Base-by-base conservation (phyloP, 2,329 filamentous ascomycete species). In the Aureobasidium sp. region DNA sequence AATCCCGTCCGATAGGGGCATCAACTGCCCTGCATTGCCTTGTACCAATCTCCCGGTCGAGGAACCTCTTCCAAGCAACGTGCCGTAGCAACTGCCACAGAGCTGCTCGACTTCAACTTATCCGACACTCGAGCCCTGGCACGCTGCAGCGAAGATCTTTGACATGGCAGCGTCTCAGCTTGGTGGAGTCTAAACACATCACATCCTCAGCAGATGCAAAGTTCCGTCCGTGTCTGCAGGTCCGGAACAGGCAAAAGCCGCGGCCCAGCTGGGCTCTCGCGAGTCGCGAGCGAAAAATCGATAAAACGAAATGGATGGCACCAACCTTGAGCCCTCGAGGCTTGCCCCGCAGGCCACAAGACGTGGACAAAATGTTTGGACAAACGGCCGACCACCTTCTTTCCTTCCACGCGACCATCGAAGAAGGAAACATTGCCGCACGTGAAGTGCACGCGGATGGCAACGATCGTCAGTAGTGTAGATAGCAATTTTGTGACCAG, bases 11-110 rank as follows among this genome's bases (percentile, higher is more conserved):
- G 53, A 57, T 57, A 57, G 53, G 53, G 53, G 53, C 51, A 44
- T 34, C 53, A 57, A 44, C 53, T 45, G 53, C 53, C 53, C 53
- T 57, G 53, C 53, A 57, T 57, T 57, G 39, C 53, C 53, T 34
- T 45, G 53, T 57, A 57, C 53, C 53, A 57, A 45, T 44, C 41
- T 45, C 45, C 17, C 39, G 53, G 41, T 45, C 27, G n/a, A 36
- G 5, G 39, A 45, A 12, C 27, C 37, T 55, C 53, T 39, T 45
- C 29, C 39, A 20, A 42, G 29, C 17, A 36, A 57, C 41, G 39
- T 27, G 25, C 41, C 3, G 53, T 57, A 45, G 14, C 53, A 25
- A 25, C 22, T 25, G 22, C 22, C 22, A 57, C 53, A 11, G 34
- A 20, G 11, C 39, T 45, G 39, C 52, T 25, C 53, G 36, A 34